Conservation (phyloP, 805 yeast genomes). For the Zygoascus bituminiphila region DNA sequence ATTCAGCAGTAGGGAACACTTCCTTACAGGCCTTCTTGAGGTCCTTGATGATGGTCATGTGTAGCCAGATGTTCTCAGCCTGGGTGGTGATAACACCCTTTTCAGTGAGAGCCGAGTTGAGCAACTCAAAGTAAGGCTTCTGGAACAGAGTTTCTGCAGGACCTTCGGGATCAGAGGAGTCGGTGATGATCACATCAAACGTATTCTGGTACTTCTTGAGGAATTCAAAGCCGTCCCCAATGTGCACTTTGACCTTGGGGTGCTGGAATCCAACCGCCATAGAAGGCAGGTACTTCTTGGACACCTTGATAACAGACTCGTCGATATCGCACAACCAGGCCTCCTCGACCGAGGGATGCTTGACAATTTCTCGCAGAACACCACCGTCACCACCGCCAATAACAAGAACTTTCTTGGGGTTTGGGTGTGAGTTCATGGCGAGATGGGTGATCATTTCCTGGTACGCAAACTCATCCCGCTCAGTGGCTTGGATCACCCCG, state of each 20-base stretch:
- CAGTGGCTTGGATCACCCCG: slow-evolving; percentile 87
- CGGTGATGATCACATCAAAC: slow-evolving; percentile 82
- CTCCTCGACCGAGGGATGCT: slow-evolving; percentile 52
- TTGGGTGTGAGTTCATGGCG: slow-evolving; percentile 67
- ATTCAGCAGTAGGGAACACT: slow-evolving; percentile 87
- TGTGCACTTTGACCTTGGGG: slow-evolving; percentile 55
- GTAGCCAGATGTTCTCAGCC: slow-evolving; percentile 89
- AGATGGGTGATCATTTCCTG: slow-evolving; percentile 87
- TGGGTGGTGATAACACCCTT: slow-evolving; percentile 74
- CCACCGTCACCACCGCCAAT: slow-evolving; percentile 98
- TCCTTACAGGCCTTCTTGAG: slow-evolving; percentile 73
- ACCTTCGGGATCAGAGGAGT: slow-evolving; percentile 91
- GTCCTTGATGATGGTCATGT: slow-evolving; percentile 72
- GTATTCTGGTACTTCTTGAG: slow-evolving; percentile 42
- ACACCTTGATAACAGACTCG: slow-evolving; percentile 64
- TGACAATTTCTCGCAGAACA: slow-evolving; percentile 78
- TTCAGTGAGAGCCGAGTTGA: slow-evolving; percentile 52
- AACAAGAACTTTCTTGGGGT: slow-evolving; percentile 70
- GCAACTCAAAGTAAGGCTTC: slow-evolving; percentile 60
- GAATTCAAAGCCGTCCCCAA: slow-evolving; percentile 80
- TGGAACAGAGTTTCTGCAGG: slow-evolving; percentile 90
- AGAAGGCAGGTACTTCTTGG: slow-evolving; percentile 62
- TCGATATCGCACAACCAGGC: slow-evolving; percentile 87
- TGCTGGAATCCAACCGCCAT: slow-evolving; percentile 64
- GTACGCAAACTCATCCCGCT: slow-evolving; percentile 86